A percentile compares a stretch with the other conserved stretches of the same genome.
phyloP scores from a whole-genome alignment of 2,329 filamentous ascomycete species.

The Botrytis hyacinthi region DNA sequence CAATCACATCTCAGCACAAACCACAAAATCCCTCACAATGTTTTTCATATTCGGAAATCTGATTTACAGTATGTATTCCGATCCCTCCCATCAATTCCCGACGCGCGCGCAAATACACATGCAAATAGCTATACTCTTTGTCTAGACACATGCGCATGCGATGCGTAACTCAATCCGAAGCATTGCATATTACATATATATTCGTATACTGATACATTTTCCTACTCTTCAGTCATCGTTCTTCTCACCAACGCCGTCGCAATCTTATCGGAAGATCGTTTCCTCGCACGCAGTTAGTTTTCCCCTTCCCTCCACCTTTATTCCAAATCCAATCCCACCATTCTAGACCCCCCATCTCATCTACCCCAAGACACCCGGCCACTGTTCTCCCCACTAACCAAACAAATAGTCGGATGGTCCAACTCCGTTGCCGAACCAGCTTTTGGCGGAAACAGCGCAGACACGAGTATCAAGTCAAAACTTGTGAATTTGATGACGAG shows the following conservation, averaged over 20 bases:
- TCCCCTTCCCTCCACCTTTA: neutral
- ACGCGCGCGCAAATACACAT: neutral
- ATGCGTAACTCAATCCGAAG: neutral
- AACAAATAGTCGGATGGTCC: constrained; percentile 72
- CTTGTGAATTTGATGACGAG: constrained; percentile 87
- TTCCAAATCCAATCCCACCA: neutral
- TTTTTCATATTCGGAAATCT: constrained; percentile 68
- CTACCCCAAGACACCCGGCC: neutral
- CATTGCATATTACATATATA: neutral
- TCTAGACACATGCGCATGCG: neutral
- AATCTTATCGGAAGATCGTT: constrained; percentile 91
- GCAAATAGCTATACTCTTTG: neutral
- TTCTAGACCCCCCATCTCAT: neutral
- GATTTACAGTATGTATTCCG: constrained; percentile 60
- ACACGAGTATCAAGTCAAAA: constrained; percentile 80
- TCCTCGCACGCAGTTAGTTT: constrained; percentile 71
- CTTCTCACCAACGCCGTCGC: constrained; percentile 93
- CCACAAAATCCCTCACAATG: constrained; percentile 48
- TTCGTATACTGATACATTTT: neutral
- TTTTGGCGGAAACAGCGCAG: constrained; percentile 67
- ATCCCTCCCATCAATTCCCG: neutral
- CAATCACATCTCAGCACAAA: neutral
- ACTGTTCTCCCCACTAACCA: constrained; percentile 5
- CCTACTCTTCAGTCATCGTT: constrained; percentile 59
- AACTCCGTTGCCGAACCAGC: constrained; percentile 65